These are phyloP conservation scores for Geotrichum bryndzae DNA, from an alignment of 1,139 yeast species.

Conservation along the genomic window DNA sequence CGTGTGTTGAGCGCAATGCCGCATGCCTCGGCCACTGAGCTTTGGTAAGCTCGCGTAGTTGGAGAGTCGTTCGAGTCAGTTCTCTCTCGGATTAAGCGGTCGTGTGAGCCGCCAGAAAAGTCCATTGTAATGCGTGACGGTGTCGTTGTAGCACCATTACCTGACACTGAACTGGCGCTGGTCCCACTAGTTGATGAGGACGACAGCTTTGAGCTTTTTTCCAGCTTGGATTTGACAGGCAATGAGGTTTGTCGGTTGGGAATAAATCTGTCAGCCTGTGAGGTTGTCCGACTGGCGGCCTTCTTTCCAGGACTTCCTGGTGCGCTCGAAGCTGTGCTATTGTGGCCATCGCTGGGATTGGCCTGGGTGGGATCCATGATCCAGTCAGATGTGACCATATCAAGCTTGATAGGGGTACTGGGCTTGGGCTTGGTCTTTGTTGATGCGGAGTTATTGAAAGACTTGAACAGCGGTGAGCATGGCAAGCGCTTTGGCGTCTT, in stretches of 20 bases:
- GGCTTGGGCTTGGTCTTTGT: slow-evolving; percentile 19
- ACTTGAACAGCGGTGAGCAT: slow-evolving; percentile 16
- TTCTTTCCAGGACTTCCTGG: slow-evolving; percentile 20
- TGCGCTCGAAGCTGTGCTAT: slow-evolving; percentile 10
- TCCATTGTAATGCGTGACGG: background rate
- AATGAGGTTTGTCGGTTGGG: slow-evolving; percentile 47
- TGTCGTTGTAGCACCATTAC: background rate
- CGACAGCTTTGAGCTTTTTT: slow-evolving; percentile 12
- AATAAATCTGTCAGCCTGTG: slow-evolving; percentile 42
- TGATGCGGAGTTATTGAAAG: slow-evolving; percentile 16
- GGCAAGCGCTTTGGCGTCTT: slow-evolving; percentile 11
- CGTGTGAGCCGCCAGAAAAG: slow-evolving; percentile 1
- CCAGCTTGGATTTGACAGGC: slow-evolving; percentile 39
- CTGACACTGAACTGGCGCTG: slow-evolving; percentile 1
- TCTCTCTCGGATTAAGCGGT: background rate
- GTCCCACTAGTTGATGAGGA: slow-evolving; percentile 10
- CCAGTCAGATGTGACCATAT: slow-evolving; percentile 38
- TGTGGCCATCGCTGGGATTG: slow-evolving; percentile 14
- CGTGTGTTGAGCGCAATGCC: slow-evolving; percentile 82
- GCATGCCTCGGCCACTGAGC: slow-evolving; percentile 89
- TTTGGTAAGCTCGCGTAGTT: slow-evolving; percentile 45
- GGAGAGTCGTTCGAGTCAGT: slow-evolving; percentile 19
- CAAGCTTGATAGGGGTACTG: slow-evolving; percentile 44
- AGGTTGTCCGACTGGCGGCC: slow-evolving; percentile 27
- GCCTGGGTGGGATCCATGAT: slow-evolving; percentile 27